These are phyloP conservation scores for Phragmites australis DNA, from an alignment of 176 grass and related monocot genomes.

Conservation along the genomic window DNA sequence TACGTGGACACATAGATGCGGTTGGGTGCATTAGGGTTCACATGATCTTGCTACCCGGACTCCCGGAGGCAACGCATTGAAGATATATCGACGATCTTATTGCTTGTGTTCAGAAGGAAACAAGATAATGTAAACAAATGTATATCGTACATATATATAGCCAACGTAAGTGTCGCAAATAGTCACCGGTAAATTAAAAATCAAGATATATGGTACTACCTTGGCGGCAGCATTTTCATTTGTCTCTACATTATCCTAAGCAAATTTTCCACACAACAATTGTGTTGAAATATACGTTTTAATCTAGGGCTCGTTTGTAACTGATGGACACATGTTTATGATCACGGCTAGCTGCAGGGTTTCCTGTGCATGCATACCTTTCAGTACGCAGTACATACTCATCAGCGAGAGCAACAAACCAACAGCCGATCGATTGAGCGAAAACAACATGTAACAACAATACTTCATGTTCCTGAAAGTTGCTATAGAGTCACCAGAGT, in stretches of 20 bases:
- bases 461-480: neutral
- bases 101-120: neutral
- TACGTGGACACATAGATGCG: neutral
- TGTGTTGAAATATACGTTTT: neutral
- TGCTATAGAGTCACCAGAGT: neutral
- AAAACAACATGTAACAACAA: slow-evolving; percentile 30
- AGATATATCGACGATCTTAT: slow-evolving; percentile 8
- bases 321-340: neutral
- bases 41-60: slow-evolving; percentile 20
- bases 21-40: slow-evolving; percentile 10
- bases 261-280: no score
- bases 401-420: neutral
- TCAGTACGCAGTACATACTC: neutral
- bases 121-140: neutral
- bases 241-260: neutral
- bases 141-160: neutral
- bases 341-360: neutral
- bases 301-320: neutral
- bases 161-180: neutral
- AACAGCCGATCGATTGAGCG: neutral
- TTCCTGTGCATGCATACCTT: neutral
- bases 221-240: neutral
- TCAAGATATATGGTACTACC: no score
- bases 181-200: neutral
- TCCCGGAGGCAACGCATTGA: neutral